A percentile compares a stretch with the other conserved stretches of the same genome.
Evolutionary conservation across 169 alveolate species (phyloP).

Genomic region (Perkinsus marinus): DNA sequence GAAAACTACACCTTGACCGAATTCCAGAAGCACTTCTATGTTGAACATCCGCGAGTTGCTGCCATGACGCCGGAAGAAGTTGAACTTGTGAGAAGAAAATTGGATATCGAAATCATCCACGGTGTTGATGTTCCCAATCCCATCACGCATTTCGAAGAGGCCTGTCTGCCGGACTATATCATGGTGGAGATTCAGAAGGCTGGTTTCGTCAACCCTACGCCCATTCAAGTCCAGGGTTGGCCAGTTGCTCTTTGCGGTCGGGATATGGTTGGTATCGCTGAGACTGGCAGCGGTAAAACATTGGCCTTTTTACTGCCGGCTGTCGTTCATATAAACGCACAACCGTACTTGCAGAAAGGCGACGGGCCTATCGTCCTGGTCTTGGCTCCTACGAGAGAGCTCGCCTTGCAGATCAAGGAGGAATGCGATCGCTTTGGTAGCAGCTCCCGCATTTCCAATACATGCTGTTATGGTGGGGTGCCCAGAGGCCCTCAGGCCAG

Average conservation of each 20-base stretch:
- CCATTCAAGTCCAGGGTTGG: constrained; percentile 84
- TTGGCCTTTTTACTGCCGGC: constrained; percentile 88
- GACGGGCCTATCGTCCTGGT: constrained; percentile 90
- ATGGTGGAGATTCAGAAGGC: constrained; percentile 49
- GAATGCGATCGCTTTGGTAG: constrained; percentile 71
- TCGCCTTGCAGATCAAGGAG: constrained; percentile 88
- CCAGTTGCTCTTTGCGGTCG: constrained; percentile 82
- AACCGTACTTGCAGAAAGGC: constrained; percentile 65
- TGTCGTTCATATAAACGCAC: constrained; percentile 77
- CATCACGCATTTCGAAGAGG: constrained; percentile 59
- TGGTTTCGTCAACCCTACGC: constrained; percentile 71
- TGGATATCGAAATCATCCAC: constrained; percentile 53
- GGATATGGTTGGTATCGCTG: constrained; percentile 92
- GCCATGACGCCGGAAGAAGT: constrained; percentile 55
- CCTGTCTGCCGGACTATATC: constrained; percentile 73
- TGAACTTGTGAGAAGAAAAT: constrained; percentile 50
- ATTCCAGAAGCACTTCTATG: constrained; percentile 74
- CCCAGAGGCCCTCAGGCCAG: constrained; percentile 69
- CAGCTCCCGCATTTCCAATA: constrained; percentile 57
- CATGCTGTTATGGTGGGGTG: constrained; percentile 88
- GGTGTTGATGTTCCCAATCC: constrained; percentile 75
- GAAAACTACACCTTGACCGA: constrained; percentile 45
- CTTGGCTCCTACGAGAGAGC: constrained; percentile 98
- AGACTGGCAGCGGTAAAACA: constrained; percentile 97
- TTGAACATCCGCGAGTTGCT: constrained; percentile 63